Evolutionary conservation across 192 early-diverging fungal species (phyloP), one percentile per base, ranked within the genome.

Genomic region (Phlyctochytrium bullatum): DNA sequence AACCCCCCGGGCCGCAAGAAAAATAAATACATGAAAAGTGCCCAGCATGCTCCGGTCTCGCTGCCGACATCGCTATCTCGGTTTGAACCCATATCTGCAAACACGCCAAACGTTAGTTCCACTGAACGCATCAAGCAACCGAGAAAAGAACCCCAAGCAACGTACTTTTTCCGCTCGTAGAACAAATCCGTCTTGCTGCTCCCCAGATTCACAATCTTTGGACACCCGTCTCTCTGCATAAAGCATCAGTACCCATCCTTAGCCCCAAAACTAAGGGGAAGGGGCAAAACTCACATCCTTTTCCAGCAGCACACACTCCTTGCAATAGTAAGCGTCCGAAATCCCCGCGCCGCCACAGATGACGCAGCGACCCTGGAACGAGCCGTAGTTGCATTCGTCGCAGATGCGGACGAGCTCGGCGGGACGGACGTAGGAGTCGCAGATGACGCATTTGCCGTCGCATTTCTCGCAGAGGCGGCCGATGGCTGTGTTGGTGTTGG

Each of bases 151-250:
- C 6, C 20, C 20, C 6, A 31, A 66, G 28, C 20, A 0, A 61
- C 91, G 76, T 89, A 92, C 75, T 96, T 96, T 80, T 98, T 98
- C 72, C 90, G 76, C 71, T 95, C 93, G 62, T 96, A 96, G 53
- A 95, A 94, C 51, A 90, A 73, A 80, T 95, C 93, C 40, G 92
- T 92, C 69, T 94, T 94, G 33, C 90, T 89, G 33, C 88, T 89
- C 47, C 96, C 96, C 27, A 98, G 70, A 75, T 98, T 98, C n/a
- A 98, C 86, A 80, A 98, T 96, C 77, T 96, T 96, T 59, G 96
- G 96, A 69, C 96, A 98, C 10, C 96, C 96, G 69, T 98, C 96
- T 35, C 96, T 83, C 86, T 90, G 71, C 14, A 25, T 24, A 29
- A 58, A 58, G 25, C 14, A 58, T 14, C 60, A 31, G 16, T 17